phyloP scores from a whole-genome alignment of 768 basidiomycete genomes.

The Termitomyces sp. region DNA sequence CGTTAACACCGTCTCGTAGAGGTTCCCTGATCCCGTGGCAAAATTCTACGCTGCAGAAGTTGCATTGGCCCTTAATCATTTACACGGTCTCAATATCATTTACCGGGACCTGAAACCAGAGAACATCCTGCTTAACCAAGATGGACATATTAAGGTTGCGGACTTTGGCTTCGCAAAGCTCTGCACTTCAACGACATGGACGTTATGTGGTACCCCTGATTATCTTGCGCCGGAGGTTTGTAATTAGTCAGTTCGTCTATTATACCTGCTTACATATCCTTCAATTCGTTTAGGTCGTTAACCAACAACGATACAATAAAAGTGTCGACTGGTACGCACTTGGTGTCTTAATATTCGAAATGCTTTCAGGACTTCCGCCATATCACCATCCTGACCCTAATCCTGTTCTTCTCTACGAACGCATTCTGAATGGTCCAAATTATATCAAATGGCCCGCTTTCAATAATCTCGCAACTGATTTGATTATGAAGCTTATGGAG shows the following conservation, averaged over 20 bases:
- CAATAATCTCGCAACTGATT: slow-evolving; percentile 74
- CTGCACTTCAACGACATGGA: slow-evolving; percentile 86
- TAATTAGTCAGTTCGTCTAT: background rate
- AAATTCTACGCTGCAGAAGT: slow-evolving; percentile 98
- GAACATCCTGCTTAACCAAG: slow-evolving; percentile 88
- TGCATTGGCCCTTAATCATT: slow-evolving; percentile 84
- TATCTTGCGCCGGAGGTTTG: slow-evolving; percentile 92
- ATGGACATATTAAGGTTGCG: slow-evolving; percentile 95
- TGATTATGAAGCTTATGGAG: slow-evolving; percentile 90
- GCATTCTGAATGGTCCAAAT: slow-evolving; percentile 73
- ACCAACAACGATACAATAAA: slow-evolving; percentile 86
- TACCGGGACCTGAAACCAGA: slow-evolving; percentile 99
- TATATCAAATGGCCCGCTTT: slow-evolving; percentile 76
- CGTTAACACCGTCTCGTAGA: slow-evolving; percentile 34
- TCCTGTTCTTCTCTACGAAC: slow-evolving; percentile 86
- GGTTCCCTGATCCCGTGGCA: slow-evolving; percentile 95
- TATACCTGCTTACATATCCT: slow-evolving; percentile 10
- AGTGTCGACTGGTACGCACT: slow-evolving; percentile 99
- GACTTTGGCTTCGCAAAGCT: slow-evolving; percentile 96
- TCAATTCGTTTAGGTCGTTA: slow-evolving; percentile 51
- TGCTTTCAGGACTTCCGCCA: slow-evolving; percentile 93
- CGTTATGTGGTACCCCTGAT: slow-evolving; percentile 92
- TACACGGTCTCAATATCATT: slow-evolving; percentile 84
- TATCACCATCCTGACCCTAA: slow-evolving; percentile 87
- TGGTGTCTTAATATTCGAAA: slow-evolving; percentile 95